Conservation (phyloP, 2,329 filamentous ascomycete species). For the Hawksworthiomyces lignivorus region DNA sequence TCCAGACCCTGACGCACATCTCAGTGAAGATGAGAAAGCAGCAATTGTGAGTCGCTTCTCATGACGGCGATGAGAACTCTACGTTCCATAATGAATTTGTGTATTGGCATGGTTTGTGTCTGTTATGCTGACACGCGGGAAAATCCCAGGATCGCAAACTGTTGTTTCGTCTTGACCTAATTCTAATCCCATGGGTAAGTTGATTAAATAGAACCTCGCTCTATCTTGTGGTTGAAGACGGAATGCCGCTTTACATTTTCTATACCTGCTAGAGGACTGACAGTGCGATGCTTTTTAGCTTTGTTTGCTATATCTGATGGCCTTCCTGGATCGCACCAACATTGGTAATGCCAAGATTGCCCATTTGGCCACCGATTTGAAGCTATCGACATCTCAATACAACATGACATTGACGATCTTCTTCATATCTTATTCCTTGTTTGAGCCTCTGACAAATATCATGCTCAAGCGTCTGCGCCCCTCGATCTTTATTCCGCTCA, state of each 20-base stretch:
- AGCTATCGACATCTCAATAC: conserved; percentile 57
- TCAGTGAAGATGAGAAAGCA: conserved; percentile 21
- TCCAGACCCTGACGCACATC: conserved; percentile 24
- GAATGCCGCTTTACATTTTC: no score
- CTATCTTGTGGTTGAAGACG: no score
- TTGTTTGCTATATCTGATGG: conserved; percentile 64
- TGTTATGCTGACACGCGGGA: no score
- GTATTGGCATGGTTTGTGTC: no score
- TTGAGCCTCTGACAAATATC: conserved; percentile 72
- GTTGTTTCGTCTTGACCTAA: conserved; percentile 24
- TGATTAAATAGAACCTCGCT: neutral
- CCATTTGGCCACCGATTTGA: conserved; percentile 45
- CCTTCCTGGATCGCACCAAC: conserved; percentile 70
- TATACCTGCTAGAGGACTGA: no score
- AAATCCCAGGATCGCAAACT: conserved; percentile 27
- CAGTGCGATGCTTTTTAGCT: conserved; percentile 32
- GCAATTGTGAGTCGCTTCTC: conserved; percentile 18
- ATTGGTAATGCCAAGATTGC: conserved; percentile 64
- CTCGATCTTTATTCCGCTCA: conserved; percentile 70
- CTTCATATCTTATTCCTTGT: conserved; percentile 76
- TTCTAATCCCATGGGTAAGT: conserved; percentile 29
- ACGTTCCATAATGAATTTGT: no score
- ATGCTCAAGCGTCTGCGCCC: conserved; percentile 70
- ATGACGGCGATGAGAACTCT: no score
- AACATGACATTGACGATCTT: conserved; percentile 74